Conservation (phyloP, 257 asterid genomes). For the Asclepias syriaca region DNA sequence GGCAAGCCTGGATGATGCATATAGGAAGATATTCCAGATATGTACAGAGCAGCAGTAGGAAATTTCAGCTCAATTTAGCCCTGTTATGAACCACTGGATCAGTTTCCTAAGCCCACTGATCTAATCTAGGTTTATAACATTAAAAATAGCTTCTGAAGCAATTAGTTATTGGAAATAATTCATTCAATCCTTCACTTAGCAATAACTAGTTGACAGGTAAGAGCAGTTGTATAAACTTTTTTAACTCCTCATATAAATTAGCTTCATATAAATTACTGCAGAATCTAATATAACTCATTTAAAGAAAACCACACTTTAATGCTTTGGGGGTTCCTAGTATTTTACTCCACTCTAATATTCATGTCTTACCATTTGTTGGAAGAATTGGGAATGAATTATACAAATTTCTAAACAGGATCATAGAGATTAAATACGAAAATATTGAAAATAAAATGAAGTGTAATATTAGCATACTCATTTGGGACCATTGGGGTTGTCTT, state of each 20-base stretch:
- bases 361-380: background rate
- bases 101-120: background rate
- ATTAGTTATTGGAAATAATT: background rate
- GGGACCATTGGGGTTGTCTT: conserved; percentile 68
- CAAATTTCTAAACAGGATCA: background rate
- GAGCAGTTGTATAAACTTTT: background rate
- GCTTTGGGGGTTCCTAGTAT: background rate
- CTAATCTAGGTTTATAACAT: background rate
- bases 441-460: conserved; percentile 9
- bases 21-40: background rate
- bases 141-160: background rate
- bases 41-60: background rate
- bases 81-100: background rate
- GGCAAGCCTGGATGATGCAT: background rate
- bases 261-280: background rate
- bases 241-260: background rate
- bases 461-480: conserved; percentile 52
- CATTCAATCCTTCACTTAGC: background rate
- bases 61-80: background rate
- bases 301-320: background rate
- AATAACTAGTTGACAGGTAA: background rate
- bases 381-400: background rate
- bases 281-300: background rate
- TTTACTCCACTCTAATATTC: background rate
- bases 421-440: background rate